phyloP scores from a whole-genome alignment of 2,329 filamentous ascomycete genomes.

The Exophiala viscosa region DNA sequence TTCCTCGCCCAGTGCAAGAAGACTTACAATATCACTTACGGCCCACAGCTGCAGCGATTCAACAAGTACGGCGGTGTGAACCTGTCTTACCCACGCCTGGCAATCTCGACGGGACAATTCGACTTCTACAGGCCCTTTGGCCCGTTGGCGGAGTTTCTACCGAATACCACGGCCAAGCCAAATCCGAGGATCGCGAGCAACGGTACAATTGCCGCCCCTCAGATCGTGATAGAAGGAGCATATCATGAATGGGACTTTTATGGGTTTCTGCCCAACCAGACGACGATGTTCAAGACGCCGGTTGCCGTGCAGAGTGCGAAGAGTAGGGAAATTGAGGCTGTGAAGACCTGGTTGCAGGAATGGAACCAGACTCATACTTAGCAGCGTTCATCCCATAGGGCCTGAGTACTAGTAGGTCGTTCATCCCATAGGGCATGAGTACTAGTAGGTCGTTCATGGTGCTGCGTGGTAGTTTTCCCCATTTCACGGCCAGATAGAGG shows the following conservation, averaged over 20 bases:
- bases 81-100: slow-evolving; percentile 70
- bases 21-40: slow-evolving; percentile 65
- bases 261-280: slow-evolving; percentile 7
- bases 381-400: background rate
- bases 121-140: slow-evolving; percentile 77
- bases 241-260: slow-evolving; percentile 71
- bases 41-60: slow-evolving; percentile 61
- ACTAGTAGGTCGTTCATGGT: too few relatives aligned
- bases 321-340: slow-evolving; percentile 8
- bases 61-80: slow-evolving; percentile 73
- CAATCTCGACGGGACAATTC: slow-evolving; percentile 69
- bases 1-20: slow-evolving; percentile 58
- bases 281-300: background rate
- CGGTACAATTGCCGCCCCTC: slow-evolving; percentile 64
- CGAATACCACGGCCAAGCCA: background rate
- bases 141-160: slow-evolving; percentile 53
- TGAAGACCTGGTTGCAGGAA: slow-evolving; percentile 9
- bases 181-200: background rate
- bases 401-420: too few relatives aligned
- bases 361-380: slow-evolving; percentile 6
- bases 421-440: too few relatives aligned
- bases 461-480: too few relatives aligned
- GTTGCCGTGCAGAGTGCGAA: slow-evolving; percentile 3
- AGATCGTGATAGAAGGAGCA: slow-evolving; percentile 65
- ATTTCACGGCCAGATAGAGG: too few relatives aligned